Conservation (phyloP, 306 rosid genomes). For the Inga oerstediana region DNA sequence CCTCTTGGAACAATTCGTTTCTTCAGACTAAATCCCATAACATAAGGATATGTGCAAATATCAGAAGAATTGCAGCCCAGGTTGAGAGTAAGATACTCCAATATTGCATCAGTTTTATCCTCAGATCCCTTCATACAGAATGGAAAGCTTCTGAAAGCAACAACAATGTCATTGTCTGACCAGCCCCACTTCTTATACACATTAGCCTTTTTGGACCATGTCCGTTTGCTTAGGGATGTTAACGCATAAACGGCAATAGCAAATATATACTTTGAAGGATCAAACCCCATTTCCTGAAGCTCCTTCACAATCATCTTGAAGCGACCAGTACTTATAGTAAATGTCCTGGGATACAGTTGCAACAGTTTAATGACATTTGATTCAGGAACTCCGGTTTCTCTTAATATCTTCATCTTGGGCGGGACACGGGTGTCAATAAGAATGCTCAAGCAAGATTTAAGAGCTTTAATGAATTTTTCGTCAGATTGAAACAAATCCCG, state of each 20-base stretch:
- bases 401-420: background rate
- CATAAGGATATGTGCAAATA: background rate
- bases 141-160: conserved; percentile 30
- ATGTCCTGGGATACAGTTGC: conserved; percentile 14
- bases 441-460: background rate
- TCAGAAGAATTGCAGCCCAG: conserved; percentile 28
- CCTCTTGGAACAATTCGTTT: conserved; percentile 40
- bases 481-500: background rate
- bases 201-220: conserved; percentile 30
- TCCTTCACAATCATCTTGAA: conserved; percentile 24
- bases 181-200: conserved; percentile 41
- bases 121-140: conserved; percentile 32
- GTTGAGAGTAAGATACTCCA: conserved; percentile 35
- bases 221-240: conserved; percentile 15
- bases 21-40: conserved; percentile 23
- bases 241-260: background rate
- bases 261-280: conserved; percentile 30
- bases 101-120: conserved; percentile 25
- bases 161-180: conserved; percentile 29
- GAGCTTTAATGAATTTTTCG: background rate
- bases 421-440: background rate
- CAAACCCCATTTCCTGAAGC: conserved; percentile 25
- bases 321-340: background rate
- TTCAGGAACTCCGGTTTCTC: conserved; percentile 28
- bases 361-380: conserved; percentile 14